Percentiles rank a stretch among this genome's conserved stretches.
These are phyloP conservation scores for Lophium mytilinum DNA, from an alignment of 495 filamentous ascomycete species.

Conservation along the genomic window DNA sequence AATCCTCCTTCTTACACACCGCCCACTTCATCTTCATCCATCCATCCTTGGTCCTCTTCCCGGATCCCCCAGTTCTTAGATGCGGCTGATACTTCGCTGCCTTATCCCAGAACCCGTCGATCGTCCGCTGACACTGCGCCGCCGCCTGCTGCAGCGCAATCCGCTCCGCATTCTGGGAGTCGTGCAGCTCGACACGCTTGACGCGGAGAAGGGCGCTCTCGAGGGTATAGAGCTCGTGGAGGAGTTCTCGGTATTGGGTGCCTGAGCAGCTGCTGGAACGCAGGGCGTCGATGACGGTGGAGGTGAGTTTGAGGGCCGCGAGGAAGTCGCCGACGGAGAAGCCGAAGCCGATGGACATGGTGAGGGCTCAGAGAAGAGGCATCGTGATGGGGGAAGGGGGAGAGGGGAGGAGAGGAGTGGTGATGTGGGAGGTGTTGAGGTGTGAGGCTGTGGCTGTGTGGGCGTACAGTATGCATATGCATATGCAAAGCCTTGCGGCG, in stretches of 20 bases:
- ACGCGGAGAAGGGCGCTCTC: constrained; percentile 28
- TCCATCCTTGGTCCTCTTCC: constrained; percentile 9
- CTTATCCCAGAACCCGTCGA: constrained; percentile 27
- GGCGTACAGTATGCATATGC: too few species aligned
- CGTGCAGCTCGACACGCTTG: constrained; percentile 24
- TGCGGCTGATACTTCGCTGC: constrained; percentile 25
- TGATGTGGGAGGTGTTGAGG: too few species aligned
- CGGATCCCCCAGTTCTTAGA: neutral
- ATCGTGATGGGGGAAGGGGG: too few species aligned
- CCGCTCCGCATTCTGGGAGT: neutral
- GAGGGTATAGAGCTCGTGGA: constrained; percentile 28
- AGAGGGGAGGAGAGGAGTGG: too few species aligned
- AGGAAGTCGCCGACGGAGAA: constrained; percentile 14
- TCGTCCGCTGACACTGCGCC: constrained; percentile 28
- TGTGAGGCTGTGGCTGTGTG: too few species aligned
- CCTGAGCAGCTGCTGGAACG: constrained; percentile 13
- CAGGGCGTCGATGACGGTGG: constrained; percentile 23
- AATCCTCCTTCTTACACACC: constrained; percentile 27
- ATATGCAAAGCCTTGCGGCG: too few species aligned
- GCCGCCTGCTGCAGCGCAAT: constrained; percentile 25
- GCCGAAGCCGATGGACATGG: neutral
- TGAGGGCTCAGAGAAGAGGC: too few species aligned
- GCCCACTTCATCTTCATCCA: constrained; percentile 31
- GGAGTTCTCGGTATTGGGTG: constrained; percentile 21
- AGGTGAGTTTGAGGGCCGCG: constrained; percentile 1